phyloP scores from a whole-genome alignment of 306 rosid genomes.

The Cucurbita pepo region DNA sequence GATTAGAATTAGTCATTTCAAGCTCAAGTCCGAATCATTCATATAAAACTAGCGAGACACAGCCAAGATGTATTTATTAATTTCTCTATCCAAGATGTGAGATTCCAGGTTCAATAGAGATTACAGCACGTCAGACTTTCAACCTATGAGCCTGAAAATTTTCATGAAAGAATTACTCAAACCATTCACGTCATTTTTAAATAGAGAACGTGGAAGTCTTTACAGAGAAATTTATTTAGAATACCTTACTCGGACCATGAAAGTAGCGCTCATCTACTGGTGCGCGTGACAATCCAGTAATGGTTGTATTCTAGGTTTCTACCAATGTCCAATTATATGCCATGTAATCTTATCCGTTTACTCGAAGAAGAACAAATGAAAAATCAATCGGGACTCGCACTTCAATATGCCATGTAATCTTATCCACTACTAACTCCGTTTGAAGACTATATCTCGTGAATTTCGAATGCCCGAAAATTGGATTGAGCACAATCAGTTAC shows the following conservation, averaged over 20 bases:
- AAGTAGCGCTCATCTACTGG: too few relatives aligned
- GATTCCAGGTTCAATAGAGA: background rate
- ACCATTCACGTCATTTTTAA: too few relatives aligned
- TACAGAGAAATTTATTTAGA: too few relatives aligned
- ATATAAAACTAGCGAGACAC: background rate
- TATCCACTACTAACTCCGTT: background rate
- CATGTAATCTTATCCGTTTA: too few relatives aligned
- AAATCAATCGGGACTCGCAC: background rate
- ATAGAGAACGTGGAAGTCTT: too few relatives aligned
- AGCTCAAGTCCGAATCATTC: background rate
- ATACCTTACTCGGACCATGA: too few relatives aligned
- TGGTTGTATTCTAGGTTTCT: too few relatives aligned
- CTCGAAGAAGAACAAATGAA: background rate
- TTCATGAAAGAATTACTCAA: too few relatives aligned
- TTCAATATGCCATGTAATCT: background rate
- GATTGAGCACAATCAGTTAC: background rate
- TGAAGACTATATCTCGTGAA: background rate
- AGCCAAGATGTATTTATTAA: background rate
- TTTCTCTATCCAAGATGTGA: background rate
- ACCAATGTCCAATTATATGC: too few relatives aligned
- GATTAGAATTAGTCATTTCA: slow-evolving; percentile 4
- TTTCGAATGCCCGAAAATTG: background rate
- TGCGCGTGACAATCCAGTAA: too few relatives aligned
- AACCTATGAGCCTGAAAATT: too few relatives aligned
- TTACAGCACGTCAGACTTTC: background rate